Base-by-base conservation (phyloP, 2,329 filamentous ascomycete species). In the Ploettnerulaceae sp. region DNA sequence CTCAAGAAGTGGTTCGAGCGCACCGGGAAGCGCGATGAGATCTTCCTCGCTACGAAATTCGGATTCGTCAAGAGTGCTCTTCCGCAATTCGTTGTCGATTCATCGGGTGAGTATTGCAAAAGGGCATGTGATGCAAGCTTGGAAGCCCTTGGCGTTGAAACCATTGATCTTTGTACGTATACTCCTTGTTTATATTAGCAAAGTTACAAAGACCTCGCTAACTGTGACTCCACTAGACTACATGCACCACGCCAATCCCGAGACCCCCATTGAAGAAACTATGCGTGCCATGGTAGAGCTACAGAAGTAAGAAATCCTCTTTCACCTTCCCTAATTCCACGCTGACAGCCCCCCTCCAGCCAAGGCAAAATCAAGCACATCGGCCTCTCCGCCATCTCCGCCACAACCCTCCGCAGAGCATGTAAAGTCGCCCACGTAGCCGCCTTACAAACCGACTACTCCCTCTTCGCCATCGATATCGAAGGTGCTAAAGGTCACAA, bases 321-420 rank as follows among this genome's bases (percentile, higher is more conserved):
- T 20, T 12, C 11, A 18, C 7, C 12, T 12, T 28, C 12, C 12
- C 12, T 28, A 28, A 7, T 12, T 28, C 12, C 12, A 7, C 25
- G 7, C n/a, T 40, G 11, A 14, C n/a, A 3, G 3, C 2, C 4
- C n/a, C 5, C 11, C 9, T 22, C 24, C 8, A 51, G 48, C 3
- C 70, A 75, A 52, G 76, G 76, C 46, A 79, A 78, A 59, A 75
- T 81, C 60, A 74, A 71, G 49, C 64, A 77, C 57, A 64, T 82
- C 9, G 79, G 78, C 11, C 57, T 82, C 3, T 76, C 69, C 2
- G 74, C 77, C 53, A 65, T 71, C 45, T 70, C 69, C 4, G 70
- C 73, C 2, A 59, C 63, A 3, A 74, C 74, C 0, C 66, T 81
- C 35, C 71, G 74, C n/a, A 70, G 75, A 8, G 76, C 73, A 7